Conservation (phyloP, 257 asterid species). For the Solanum gandarillasii region DNA sequence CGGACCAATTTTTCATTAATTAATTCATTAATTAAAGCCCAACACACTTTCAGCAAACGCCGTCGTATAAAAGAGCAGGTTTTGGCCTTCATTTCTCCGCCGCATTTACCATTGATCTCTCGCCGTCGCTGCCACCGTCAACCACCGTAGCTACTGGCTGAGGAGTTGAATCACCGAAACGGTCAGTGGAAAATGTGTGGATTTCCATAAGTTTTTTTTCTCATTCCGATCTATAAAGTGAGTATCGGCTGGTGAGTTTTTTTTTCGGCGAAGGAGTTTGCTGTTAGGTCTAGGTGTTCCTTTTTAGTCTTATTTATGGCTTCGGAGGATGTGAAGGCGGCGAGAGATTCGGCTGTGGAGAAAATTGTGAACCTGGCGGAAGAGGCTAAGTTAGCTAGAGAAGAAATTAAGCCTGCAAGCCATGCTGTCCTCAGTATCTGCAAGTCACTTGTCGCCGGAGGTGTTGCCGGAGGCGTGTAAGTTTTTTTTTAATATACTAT, state of each 20-base stretch:
- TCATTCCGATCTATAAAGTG: neutral
- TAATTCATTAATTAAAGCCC: neutral
- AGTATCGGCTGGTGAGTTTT: neutral
- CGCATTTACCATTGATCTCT: neutral
- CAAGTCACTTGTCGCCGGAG: slow-evolving; percentile 29
- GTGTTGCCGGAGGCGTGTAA: slow-evolving; percentile 28
- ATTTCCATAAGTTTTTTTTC: neutral
- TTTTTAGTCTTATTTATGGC: slow-evolving; percentile 13
- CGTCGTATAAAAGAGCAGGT: neutral
- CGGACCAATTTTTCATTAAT: neutral
- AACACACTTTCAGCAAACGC: neutral
- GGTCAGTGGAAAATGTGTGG: neutral
- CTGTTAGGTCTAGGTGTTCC: neutral
- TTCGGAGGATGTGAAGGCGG: slow-evolving; percentile 27
- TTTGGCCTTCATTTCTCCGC: neutral
- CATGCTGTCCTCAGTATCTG: slow-evolving; percentile 16
- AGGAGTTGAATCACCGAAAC: neutral
- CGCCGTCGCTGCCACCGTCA: neutral
- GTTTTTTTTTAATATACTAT: neutral
- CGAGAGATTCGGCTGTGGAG: slow-evolving; percentile 22
- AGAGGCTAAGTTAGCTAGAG: slow-evolving; percentile 25
- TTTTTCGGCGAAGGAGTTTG: neutral
- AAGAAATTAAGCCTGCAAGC: slow-evolving; percentile 21
- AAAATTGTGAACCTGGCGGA: slow-evolving; percentile 24
- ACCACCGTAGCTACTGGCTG: neutral